Evolutionary conservation across 139 green algal genomes (phyloP).

Genomic region (Haematococcus sp.): DNA sequence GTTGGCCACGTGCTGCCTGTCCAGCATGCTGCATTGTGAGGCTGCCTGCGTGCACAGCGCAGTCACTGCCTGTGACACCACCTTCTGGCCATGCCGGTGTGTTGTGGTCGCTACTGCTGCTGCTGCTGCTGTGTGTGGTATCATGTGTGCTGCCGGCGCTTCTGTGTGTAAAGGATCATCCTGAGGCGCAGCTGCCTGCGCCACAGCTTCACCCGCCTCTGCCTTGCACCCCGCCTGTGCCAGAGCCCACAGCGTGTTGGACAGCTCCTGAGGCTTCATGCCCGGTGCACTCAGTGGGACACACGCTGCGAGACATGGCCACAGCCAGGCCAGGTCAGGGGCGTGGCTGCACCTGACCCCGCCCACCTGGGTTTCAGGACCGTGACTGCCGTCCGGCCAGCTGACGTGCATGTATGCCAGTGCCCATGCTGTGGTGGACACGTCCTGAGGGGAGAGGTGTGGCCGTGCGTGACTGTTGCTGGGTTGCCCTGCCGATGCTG

Average conservation of each 20-base stretch:
- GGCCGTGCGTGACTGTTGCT: not conserved
- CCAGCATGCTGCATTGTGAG: not conserved
- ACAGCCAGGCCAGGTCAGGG: not conserved
- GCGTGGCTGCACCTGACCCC: not conserved
- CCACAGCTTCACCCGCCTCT: too few relatives aligned
- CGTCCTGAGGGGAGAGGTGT: slow-evolving; percentile 3
- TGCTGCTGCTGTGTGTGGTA: too few relatives aligned
- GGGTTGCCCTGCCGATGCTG: slow-evolving; percentile 3
- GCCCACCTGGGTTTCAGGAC: not conserved
- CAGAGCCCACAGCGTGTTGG: slow-evolving; percentile 12
- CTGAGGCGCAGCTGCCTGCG: too few relatives aligned
- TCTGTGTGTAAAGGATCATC: too few relatives aligned
- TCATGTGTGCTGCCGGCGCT: too few relatives aligned
- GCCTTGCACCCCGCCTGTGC: slow-evolving; percentile 2
- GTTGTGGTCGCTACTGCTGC: too few relatives aligned
- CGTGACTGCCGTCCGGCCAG: not conserved
- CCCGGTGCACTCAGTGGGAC: not conserved
- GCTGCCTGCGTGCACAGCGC: not conserved
- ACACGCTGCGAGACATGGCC: not conserved
- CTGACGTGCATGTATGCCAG: slow-evolving; percentile 4
- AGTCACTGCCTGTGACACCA: not conserved
- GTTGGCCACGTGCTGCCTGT: slow-evolving; percentile 13
- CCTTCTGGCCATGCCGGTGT: not conserved
- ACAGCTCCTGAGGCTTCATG: slow-evolving; percentile 11
- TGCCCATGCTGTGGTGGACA: slow-evolving; percentile 22